Conservation (phyloP, 306 rosid species). For the Lagenaria siceraria region DNA sequence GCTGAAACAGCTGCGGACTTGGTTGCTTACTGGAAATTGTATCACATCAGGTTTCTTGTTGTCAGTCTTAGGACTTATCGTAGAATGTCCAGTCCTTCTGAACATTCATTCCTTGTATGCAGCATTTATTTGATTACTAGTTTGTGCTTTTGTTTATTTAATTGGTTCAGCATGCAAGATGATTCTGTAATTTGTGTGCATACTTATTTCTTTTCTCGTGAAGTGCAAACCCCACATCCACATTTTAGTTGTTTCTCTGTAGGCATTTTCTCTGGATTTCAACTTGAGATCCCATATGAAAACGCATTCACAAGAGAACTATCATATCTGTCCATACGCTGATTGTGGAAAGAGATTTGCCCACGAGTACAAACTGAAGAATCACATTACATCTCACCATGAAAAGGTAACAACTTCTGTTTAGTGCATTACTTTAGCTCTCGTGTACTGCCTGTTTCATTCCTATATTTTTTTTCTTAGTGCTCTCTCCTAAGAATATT, state of each 20-base stretch:
- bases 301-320: conserved; percentile 95
- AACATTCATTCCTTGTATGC: background rate
- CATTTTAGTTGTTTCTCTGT: conserved; percentile 5
- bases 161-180: background rate
- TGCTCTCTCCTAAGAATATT: background rate
- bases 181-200: background rate
- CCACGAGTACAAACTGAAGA: conserved; percentile 95
- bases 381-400: conserved; percentile 78
- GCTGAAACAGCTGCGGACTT: background rate
- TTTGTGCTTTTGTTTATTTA: background rate
- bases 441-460: background rate
- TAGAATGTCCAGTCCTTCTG: background rate
- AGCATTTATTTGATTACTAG: background rate
- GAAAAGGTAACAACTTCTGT: conserved; percentile 52
- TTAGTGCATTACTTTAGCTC: background rate
- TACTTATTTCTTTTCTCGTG: background rate
- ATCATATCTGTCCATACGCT: conserved; percentile 79
- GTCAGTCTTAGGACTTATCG: background rate
- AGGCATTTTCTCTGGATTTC: conserved; percentile 96
- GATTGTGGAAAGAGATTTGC: conserved; percentile 99
- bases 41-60: background rate
- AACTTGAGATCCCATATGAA: conserved; percentile 94
- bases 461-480: background rate
- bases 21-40: background rate
- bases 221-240: background rate